Evolutionary conservation across 148 eudicot genomes (phyloP), one percentile per base, ranked within the genome.

Genomic region (Camellia lanceoleosa): DNA sequence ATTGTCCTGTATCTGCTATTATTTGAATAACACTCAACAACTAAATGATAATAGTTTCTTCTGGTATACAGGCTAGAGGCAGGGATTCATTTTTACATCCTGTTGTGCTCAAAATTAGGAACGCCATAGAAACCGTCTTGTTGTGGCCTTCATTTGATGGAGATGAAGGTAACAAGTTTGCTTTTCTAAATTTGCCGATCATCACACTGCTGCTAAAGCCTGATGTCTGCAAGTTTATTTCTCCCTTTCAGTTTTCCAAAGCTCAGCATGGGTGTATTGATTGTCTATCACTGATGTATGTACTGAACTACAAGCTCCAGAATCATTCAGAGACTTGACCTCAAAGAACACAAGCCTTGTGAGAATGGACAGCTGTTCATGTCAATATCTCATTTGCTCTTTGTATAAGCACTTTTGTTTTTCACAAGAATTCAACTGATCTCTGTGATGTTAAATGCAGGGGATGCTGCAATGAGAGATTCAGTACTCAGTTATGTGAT

Each of bases 191-290:
- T n/a, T 66, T 67, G 11, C 63, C 60, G 59, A 30, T 74, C 73
- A 23, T 71, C 54, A 38, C 19, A 30, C 38, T 81, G 42, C 58
- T 68, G 23, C 38, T 38, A 70, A 63, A 74, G 43, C 15, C 70
- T 80, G 70, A 69, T 51, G 15, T 3, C 23, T 60, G 19, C 18
- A 9, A 55, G 0, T 49, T 38, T n/a, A 11, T 12, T 74, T 47
- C 62, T 78, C 11, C 15, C 58, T 47, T 78, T 70, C 90, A 93
- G 98, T 92, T 86, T 30, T 85, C 89, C 43, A 90, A 91, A 85
- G 94, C 90, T 68, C 98, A 90, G 74, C 96, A 93, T 80, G 98
- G 98, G 43, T 93, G 96, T 86, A 93, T 92, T 58, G 98, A 93
- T 84, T 93, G 91, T 80, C 89, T 93, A 51, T 92, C 98, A 2